Percentiles rank a stretch among this genome's conserved stretches.
These are phyloP conservation scores for Trametes cubensis DNA, from an alignment of 768 basidiomycete genomes.

Conservation along the genomic window DNA sequence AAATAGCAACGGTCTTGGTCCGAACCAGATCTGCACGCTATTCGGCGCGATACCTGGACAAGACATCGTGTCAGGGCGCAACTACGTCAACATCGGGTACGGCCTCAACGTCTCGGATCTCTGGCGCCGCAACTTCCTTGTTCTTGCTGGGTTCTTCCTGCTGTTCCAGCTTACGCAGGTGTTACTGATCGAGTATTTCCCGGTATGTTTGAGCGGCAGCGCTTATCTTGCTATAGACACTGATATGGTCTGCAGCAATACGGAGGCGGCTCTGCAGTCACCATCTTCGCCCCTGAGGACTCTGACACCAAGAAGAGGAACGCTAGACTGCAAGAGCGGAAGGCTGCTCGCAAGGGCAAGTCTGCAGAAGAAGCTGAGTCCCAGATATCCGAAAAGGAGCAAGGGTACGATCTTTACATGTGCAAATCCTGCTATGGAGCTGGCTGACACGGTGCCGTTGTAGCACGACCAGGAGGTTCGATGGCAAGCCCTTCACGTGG, in stretches of 20 bases:
- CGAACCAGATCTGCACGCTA: slow-evolving; percentile 80
- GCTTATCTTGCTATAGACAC: slow-evolving; percentile 20
- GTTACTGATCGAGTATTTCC: slow-evolving; percentile 64
- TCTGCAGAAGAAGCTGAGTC: slow-evolving; percentile 17
- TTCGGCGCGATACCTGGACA: slow-evolving; percentile 65
- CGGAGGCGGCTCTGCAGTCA: slow-evolving; percentile 48
- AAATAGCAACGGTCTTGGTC: slow-evolving; percentile 50
- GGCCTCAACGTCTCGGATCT: slow-evolving; percentile 51
- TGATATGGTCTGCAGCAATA: slow-evolving; percentile 45
- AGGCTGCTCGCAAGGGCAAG: slow-evolving; percentile 35
- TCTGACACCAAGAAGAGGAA: slow-evolving; percentile 58
- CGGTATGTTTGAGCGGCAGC: no score
- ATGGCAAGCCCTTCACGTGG: slow-evolving; percentile 77
- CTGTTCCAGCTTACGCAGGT: slow-evolving; percentile 72
- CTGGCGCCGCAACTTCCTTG: slow-evolving; percentile 71
- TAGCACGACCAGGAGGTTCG: slow-evolving; percentile 13
- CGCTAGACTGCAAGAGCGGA: slow-evolving; percentile 53
- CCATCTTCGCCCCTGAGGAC: slow-evolving; percentile 64
- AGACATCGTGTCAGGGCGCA: slow-evolving; percentile 54
- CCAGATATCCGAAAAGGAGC: slow-evolving; percentile 20
- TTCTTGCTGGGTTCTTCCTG: slow-evolving; percentile 70
- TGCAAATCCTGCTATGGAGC: neutral
- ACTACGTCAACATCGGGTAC: slow-evolving; percentile 64
- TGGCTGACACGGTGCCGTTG: neutral
- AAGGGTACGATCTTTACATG: slow-evolving; percentile 14